Base-by-base conservation (phyloP, 352 stramenopile species). In the Phytophthora vignae region DNA sequence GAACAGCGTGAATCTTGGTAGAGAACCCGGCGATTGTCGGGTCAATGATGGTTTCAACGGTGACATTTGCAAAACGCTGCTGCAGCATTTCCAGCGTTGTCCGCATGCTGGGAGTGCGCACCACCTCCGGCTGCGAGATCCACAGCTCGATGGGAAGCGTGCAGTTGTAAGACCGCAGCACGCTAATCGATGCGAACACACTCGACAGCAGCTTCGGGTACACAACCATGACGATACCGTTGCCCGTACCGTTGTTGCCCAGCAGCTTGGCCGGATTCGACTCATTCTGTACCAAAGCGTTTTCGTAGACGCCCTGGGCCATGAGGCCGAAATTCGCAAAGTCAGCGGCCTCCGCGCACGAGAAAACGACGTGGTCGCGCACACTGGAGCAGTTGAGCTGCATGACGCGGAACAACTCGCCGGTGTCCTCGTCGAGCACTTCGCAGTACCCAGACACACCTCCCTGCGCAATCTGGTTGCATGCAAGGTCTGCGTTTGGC, bases 141-240 rank as follows among this genome's bases (percentile, higher is more conserved):
- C 85, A 95, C 4, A 95, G 55, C 69, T 95, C 87, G n/a, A 95
- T 87, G 1, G 81, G 79, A 3, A 93, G 76, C 22, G 76, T 72
- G 61, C 85, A 95, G n/a, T 74, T 69, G 12, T 82, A 72, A 0
- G 67, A 76, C 0, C 84, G 81, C 33, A 95, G 69, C 9, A 73
- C 61, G 5, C 76, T 81, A 56, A 93, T 80, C 29, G 77, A 88
- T 15, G 84, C 87, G 60, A 90, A 94, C 12, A 77, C 85, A 49
- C 84, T 92, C 11, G 85, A 84, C 64, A 95, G 61, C 17, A 92
- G 67, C 70, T 90, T 89, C 14, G 84, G 82, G 56, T 93, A 93
- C 31, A 93, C 78, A 7, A 91, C 79, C 63, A 93, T 84, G 53
- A 91, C 79, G 48, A 93, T 90, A 17, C 85, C 87, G 12, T 87